Conservation (phyloP, 176 grass and related monocot species). For the Oryza meridionalis region DNA sequence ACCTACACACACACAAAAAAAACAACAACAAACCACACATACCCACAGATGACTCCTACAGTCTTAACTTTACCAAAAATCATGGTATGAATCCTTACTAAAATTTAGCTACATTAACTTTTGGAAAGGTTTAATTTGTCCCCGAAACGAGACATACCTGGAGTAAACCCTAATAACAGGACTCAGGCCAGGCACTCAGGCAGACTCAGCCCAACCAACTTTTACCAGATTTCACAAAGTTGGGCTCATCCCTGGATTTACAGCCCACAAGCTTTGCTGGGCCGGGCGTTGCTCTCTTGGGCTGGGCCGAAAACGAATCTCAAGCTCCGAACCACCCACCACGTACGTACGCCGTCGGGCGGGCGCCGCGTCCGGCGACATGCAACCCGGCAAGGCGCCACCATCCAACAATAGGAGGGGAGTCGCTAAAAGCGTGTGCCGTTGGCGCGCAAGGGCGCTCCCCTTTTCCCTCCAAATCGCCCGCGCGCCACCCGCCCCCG, state of each 20-base stretch:
- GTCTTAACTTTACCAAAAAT: too few relatives aligned
- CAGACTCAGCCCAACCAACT: neutral
- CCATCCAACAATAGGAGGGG: constrained; percentile 47
- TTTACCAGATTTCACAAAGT: neutral
- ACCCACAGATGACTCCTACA: too few relatives aligned
- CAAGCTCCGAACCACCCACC: neutral
- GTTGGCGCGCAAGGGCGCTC: constrained; percentile 9
- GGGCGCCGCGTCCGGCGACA: constrained; percentile 5
- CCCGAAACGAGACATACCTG: neutral
- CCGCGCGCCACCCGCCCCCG: neutral
- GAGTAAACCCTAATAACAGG: too few relatives aligned
- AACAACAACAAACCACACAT: too few relatives aligned
- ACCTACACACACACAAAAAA: too few relatives aligned
- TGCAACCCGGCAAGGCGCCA: constrained; percentile 19
- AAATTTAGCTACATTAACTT: neutral
- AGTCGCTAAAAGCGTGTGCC: constrained; percentile 22
- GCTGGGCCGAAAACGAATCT: neutral
- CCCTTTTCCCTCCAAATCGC: constrained; percentile 49
- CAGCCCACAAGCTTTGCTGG: too few relatives aligned
- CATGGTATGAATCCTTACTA: too few relatives aligned
- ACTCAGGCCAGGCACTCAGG: too few relatives aligned
- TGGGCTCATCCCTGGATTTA: neutral
- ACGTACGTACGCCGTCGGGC: neutral
- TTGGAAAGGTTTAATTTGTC: neutral
- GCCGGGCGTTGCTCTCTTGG: neutral